These are phyloP conservation scores for Ensete ventricosum DNA, from an alignment of 176 grass and related monocot species.

Conservation along the genomic window DNA sequence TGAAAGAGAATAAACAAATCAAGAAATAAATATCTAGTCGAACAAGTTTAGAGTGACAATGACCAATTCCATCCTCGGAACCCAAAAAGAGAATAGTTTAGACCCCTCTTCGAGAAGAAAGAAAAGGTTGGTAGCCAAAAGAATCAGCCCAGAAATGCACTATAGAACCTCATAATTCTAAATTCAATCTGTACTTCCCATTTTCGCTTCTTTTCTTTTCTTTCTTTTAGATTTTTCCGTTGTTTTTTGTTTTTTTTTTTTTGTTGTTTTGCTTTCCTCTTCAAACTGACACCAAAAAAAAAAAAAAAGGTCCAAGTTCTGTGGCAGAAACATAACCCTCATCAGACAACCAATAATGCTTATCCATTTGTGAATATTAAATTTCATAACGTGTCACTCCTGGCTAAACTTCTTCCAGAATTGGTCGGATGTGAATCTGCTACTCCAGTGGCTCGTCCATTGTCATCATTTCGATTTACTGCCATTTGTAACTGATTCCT, in stretches of 20 bases:
- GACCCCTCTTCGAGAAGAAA: not conserved
- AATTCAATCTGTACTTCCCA: not conserved
- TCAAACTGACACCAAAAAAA: not conserved
- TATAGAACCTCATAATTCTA: not conserved
- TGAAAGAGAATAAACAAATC: not conserved
- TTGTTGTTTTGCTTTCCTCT: not conserved
- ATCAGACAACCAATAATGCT: not conserved
- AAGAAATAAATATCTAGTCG: not conserved
- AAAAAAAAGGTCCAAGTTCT: not conserved
- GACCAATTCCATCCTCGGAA: not conserved
- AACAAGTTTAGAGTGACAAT: not conserved
- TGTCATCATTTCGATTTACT: slow-evolving; percentile 20
- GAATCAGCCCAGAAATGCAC: not conserved
- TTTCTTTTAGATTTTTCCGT: not conserved
- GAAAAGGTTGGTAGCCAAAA: not conserved
- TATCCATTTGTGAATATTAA: not conserved
- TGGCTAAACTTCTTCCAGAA: slow-evolving; percentile 39
- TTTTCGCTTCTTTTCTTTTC: not conserved
- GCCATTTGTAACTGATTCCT: slow-evolving; percentile 34
- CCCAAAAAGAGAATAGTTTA: slow-evolving; percentile 3
- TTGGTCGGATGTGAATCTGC: slow-evolving; percentile 1
- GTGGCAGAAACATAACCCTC: not conserved
- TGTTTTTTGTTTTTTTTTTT: not conserved
- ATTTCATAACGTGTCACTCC: slow-evolving; percentile 49
- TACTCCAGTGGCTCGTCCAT: slow-evolving; percentile 32